These are phyloP conservation scores for Piper longum DNA, from an alignment of 164 flowering plant species.

Conservation along the genomic window DNA sequence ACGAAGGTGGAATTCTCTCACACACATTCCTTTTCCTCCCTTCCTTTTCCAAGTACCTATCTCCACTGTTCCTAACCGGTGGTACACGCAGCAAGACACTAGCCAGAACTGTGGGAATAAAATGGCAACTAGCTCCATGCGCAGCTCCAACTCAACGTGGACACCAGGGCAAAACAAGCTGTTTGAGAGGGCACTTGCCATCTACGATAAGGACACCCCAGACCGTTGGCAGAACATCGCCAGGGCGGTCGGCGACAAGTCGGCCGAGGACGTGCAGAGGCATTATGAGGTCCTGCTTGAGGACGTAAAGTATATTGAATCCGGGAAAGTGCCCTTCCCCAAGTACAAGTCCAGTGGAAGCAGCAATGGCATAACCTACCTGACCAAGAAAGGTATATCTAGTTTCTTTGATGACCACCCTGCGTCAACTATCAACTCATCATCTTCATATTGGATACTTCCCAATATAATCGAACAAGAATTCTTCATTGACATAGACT, in stretches of 20 bases:
- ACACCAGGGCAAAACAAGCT: constrained; percentile 49
- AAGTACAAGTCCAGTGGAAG: constrained; percentile 23
- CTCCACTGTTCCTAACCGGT: neutral
- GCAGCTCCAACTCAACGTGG: constrained; percentile 26
- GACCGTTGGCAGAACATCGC: constrained; percentile 63
- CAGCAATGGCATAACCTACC: neutral
- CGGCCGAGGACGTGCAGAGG: constrained; percentile 55
- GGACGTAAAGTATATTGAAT: constrained; percentile 41
- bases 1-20: constrained; percentile 10
- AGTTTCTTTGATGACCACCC: too few species aligned
- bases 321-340: constrained; percentile 51
- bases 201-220: constrained; percentile 49
- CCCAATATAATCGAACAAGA: too few species aligned
- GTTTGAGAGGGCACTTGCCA: constrained; percentile 59
- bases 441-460: too few species aligned
- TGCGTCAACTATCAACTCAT: too few species aligned
- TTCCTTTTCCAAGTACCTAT: neutral
- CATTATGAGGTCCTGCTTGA: constrained; percentile 49
- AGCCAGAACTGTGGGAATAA: neutral
- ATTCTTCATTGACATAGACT: too few species aligned
- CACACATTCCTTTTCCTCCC: neutral
- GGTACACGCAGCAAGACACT: too few species aligned
- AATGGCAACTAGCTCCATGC: constrained; percentile 20
- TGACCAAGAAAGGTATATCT: neutral
- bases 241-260: constrained; percentile 46